Percentiles rank a stretch among this genome's conserved stretches.
Evolutionary conservation across 371 early-diverging fungal genomes (phyloP).

Genomic region (Actinomortierella wolfii): DNA sequence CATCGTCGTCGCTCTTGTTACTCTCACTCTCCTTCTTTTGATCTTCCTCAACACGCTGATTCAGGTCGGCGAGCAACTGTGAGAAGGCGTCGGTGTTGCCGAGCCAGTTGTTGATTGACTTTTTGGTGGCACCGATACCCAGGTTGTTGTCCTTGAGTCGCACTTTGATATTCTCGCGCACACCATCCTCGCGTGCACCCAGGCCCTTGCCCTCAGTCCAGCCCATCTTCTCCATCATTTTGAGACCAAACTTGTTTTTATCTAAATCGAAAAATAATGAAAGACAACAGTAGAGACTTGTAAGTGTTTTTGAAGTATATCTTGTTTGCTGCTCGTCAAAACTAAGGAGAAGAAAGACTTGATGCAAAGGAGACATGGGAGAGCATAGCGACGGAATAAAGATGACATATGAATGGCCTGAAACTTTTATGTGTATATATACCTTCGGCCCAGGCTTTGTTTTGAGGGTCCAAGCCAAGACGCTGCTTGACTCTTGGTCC

Average conservation of each 20-base stretch:
- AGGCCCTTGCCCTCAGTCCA: conserved; percentile 95
- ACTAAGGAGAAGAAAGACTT: too few species aligned
- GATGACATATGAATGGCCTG: too few species aligned
- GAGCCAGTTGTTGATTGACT: conserved; percentile 92
- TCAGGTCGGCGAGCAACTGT: conserved; percentile 80
- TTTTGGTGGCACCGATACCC: conserved; percentile 90
- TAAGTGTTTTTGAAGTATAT: too few species aligned
- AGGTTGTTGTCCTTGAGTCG: conserved; percentile 76
- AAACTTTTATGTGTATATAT: too few species aligned
- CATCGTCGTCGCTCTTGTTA: conserved; percentile 13
- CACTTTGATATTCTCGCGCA: conserved; percentile 79
- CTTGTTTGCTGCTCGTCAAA: too few species aligned
- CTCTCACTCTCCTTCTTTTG: conserved; percentile 20
- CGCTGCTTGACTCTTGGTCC: too few species aligned
- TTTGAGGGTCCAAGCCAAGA: too few species aligned
- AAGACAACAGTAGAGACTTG: too few species aligned
- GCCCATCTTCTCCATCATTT: conserved; percentile 94
- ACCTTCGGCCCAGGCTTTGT: too few species aligned
- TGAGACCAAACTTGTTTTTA: conserved; percentile 84
- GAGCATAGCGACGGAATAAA: too few species aligned
- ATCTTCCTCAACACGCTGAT: conserved; percentile 49
- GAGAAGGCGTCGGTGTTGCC: conserved; percentile 88
- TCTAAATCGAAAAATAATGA: conserved; percentile 52
- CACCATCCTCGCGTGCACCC: conserved; percentile 87
- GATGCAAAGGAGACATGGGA: too few species aligned